Percentiles rank a stretch among this genome's conserved stretches.
phyloP scores from a whole-genome alignment of 441 rosid genomes.

The Erysimum pusillum region DNA sequence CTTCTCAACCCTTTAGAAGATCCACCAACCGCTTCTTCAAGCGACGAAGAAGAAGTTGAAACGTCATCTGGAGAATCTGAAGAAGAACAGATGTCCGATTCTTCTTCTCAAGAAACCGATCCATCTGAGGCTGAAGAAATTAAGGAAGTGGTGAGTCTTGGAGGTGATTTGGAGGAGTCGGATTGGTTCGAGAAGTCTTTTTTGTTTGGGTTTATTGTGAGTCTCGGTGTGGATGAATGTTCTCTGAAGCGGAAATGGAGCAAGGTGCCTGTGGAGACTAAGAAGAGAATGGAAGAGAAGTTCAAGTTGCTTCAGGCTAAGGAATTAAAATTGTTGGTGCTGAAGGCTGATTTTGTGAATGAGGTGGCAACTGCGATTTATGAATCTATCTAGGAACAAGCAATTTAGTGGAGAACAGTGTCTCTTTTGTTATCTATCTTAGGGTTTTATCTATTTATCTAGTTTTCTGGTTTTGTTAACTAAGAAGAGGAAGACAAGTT shows the following conservation, averaged over 20 bases:
- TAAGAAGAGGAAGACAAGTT: too few relatives aligned
- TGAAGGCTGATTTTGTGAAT: too few relatives aligned
- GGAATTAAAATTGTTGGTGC: too few relatives aligned
- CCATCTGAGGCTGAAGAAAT: neutral
- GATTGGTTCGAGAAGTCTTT: slow-evolving; percentile 2
- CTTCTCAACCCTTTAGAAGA: slow-evolving; percentile 43
- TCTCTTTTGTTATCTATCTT: too few relatives aligned
- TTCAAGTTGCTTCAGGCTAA: too few relatives aligned
- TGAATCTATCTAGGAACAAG: too few relatives aligned
- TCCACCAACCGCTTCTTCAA: slow-evolving; percentile 55
- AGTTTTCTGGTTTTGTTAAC: too few relatives aligned
- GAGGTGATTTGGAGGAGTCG: neutral
- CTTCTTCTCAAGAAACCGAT: neutral
- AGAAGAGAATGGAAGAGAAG: neutral
- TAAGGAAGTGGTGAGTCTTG: neutral
- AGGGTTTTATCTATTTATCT: too few relatives aligned
- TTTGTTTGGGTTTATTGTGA: neutral
- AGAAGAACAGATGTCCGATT: neutral
- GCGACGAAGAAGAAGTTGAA: slow-evolving; percentile 50
- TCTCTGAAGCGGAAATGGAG: slow-evolving; percentile 8
- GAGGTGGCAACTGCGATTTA: too few relatives aligned
- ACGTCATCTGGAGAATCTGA: neutral
- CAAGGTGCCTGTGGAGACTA: neutral
- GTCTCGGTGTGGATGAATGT: neutral
- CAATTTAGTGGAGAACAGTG: too few relatives aligned